Conservation (phyloP, 176 grass and related monocot species). For the Poa annua region DNA sequence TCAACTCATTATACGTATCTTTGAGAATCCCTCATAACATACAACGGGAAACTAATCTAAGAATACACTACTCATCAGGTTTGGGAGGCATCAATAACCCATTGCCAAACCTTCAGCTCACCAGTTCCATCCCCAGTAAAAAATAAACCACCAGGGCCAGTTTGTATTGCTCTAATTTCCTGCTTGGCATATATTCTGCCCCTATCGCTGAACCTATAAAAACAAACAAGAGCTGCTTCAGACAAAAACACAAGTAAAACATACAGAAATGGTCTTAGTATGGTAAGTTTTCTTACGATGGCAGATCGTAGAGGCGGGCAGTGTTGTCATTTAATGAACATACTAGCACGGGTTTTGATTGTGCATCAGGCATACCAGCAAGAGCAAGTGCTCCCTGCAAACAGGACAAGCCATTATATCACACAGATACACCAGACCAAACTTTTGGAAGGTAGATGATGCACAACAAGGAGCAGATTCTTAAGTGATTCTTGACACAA, state of each 20-base stretch:
- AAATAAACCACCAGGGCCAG: slow-evolving; percentile 88
- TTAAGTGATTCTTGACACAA: neutral
- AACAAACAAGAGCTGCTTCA: slow-evolving; percentile 29
- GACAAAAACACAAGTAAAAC: slow-evolving; percentile 16
- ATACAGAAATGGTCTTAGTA: slow-evolving; percentile 32
- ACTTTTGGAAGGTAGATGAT: slow-evolving; percentile 1
- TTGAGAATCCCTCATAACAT: slow-evolving; percentile 50
- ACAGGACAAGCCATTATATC: slow-evolving; percentile 26
- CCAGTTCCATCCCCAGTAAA: slow-evolving; percentile 94
- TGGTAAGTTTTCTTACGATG: slow-evolving; percentile 73
- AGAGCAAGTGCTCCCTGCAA: slow-evolving; percentile 80
- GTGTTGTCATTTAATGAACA: slow-evolving; percentile 93
- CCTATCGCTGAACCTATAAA: slow-evolving; percentile 84
- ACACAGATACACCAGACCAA: slow-evolving; percentile 6
- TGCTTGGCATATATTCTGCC: slow-evolving; percentile 82
- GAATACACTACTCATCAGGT: slow-evolving; percentile 51
- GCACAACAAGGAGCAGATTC: neutral
- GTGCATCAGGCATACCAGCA: slow-evolving; percentile 78
- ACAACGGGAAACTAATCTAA: slow-evolving; percentile 57
- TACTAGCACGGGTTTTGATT: slow-evolving; percentile 83
- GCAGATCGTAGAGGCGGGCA: slow-evolving; percentile 79
- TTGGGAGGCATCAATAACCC: slow-evolving; percentile 53
- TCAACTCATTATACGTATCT: slow-evolving; percentile 50
- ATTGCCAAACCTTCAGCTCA: slow-evolving; percentile 95
- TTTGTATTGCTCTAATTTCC: slow-evolving; percentile 80